A percentile compares a stretch with the other conserved stretches of the same genome.
Conservation (phyloP, 305 asterid genomes). For the Andrographis paniculata region DNA sequence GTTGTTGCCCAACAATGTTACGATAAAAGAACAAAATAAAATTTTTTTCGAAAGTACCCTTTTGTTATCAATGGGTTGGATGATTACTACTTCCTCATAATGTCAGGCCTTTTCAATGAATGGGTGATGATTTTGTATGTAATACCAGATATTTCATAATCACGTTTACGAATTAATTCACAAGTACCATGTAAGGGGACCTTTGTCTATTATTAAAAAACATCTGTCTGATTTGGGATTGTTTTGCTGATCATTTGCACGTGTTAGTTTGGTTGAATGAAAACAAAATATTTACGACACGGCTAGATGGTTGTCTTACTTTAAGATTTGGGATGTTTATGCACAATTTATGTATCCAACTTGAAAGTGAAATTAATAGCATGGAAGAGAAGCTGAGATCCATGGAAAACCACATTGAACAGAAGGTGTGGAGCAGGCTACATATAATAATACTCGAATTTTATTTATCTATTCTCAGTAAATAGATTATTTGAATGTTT, state of each 20-base stretch:
- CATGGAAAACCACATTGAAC: slow-evolving; percentile 45
- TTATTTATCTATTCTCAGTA: neutral
- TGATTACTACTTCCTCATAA: slow-evolving; percentile 18
- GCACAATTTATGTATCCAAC: slow-evolving; percentile 29
- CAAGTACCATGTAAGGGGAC: too few relatives aligned
- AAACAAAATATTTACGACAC: neutral
- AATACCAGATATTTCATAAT: too few relatives aligned
- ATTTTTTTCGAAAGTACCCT: too few relatives aligned
- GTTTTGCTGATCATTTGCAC: too few relatives aligned
- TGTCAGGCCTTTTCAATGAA: slow-evolving; percentile 94
- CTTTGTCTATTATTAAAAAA: too few relatives aligned
- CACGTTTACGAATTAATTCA: too few relatives aligned
- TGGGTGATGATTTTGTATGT: too few relatives aligned
- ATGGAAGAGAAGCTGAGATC: slow-evolving; percentile 51
- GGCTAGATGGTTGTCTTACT: too few relatives aligned
- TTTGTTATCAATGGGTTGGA: neutral
- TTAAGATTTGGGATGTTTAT: too few relatives aligned
- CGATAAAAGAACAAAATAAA: neutral
- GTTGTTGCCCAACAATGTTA: slow-evolving; percentile 3
- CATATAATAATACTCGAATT: neutral
- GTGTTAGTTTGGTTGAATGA: too few relatives aligned
- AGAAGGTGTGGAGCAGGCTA: slow-evolving; percentile 50
- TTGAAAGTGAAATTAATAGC: slow-evolving; percentile 42
- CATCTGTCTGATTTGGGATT: too few relatives aligned
- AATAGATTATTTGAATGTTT: neutral